phyloP scores from a whole-genome alignment of 2,329 filamentous ascomycete genomes.

The Colletotrichum echinochloae region DNA sequence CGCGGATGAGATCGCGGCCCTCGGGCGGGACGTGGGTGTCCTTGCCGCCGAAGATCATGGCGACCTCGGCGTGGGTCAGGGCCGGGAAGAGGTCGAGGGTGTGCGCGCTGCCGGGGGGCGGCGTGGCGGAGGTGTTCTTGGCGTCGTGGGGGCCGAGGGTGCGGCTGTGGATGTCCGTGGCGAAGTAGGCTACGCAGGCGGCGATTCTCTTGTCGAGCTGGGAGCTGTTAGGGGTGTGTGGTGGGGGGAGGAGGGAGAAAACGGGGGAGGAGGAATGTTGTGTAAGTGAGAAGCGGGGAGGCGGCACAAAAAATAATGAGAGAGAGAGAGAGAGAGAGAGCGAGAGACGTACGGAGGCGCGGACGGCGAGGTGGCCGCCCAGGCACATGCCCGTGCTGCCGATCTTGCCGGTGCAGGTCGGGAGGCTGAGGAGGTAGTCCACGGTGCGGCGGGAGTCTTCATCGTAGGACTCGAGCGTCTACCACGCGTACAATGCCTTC shows the following conservation, averaged over 20 bases:
- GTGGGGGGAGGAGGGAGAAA: background rate
- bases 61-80: conserved; percentile 82
- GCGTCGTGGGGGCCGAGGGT: conserved; percentile 73
- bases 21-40: conserved; percentile 90
- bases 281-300: background rate
- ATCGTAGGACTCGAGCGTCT: conserved; percentile 89
- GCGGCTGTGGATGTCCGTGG: conserved; percentile 87
- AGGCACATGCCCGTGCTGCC: conserved; percentile 92
- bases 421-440: conserved; percentile 76
- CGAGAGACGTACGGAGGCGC: conserved; percentile 59
- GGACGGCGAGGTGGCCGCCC: conserved; percentile 84
- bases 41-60: conserved; percentile 92
- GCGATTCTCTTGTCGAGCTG: conserved; percentile 80
- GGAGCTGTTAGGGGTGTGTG: background rate
- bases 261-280: background rate
- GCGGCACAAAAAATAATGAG: no score
- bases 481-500: background rate
- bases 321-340: background rate
- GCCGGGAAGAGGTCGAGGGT: conserved; percentile 68
- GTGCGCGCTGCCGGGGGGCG: conserved; percentile 58
- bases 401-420: conserved; percentile 83
- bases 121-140: conserved; percentile 59
- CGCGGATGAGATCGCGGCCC: conserved; percentile 85
- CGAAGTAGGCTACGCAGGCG: conserved; percentile 89
- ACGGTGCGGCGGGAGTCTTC: conserved; percentile 78